Evolutionary conservation across 176 grass and related monocot genomes (phyloP).

Genomic region (Oryza glumipatula): DNA sequence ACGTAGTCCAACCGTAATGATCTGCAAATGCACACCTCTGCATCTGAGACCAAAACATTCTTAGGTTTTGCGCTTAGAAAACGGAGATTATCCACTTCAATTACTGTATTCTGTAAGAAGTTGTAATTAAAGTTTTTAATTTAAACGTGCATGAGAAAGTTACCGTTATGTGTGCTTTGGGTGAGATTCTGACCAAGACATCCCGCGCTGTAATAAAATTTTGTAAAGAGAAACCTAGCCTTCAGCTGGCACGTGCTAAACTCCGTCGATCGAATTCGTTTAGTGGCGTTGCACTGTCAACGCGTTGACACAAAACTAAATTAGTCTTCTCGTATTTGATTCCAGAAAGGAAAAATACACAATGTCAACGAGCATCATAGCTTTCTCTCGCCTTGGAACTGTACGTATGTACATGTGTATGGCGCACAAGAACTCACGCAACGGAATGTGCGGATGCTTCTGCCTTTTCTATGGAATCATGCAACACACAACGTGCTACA

Average conservation of each 20-base stretch:
- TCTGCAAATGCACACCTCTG: no score
- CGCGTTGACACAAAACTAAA: conserved; percentile 4
- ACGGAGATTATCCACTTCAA: background rate
- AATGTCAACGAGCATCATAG: background rate
- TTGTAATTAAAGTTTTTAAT: background rate
- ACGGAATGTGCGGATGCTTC: background rate
- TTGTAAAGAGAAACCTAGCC: background rate
- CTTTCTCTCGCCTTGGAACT: no score
- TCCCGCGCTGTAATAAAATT: background rate
- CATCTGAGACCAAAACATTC: no score
- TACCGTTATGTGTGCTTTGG: background rate
- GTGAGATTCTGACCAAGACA: background rate
- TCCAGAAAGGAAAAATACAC: background rate
- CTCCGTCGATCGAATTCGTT: background rate
- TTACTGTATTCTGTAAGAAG: background rate
- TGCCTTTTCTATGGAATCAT: background rate
- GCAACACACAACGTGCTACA: background rate
- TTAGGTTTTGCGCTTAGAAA: no score
- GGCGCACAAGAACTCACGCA: no score
- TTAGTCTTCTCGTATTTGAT: background rate
- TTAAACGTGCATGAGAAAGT: background rate
- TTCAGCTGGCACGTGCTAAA: background rate
- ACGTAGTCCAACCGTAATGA: background rate
- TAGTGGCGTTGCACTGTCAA: background rate
- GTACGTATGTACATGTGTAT: no score